Conservation (phyloP, 805 yeast species). For the Naumovozyma castellii region DNA sequence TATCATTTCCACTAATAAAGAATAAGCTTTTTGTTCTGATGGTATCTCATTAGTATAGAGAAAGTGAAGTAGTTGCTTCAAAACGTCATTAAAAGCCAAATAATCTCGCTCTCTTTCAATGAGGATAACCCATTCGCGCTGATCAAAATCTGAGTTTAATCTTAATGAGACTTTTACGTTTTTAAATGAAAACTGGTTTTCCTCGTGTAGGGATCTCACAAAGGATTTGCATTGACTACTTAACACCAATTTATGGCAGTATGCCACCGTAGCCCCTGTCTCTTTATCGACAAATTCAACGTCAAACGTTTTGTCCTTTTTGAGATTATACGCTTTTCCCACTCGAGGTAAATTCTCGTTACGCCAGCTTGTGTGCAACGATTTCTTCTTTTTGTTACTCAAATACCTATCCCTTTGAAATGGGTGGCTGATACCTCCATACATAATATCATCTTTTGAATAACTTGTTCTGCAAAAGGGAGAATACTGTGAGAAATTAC, state of each 20-base stretch:
- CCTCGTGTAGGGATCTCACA: conserved; percentile 3
- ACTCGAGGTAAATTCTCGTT: no score
- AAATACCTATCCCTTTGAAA: neutral
- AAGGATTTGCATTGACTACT: conserved; percentile 11
- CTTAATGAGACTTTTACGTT: conserved; percentile 4
- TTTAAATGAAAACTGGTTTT: conserved; percentile 3
- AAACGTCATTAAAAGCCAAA: neutral
- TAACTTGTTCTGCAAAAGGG: conserved; percentile 28
- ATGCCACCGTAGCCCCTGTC: conserved; percentile 6
- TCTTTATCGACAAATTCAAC: conserved; percentile 10
- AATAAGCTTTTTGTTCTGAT: conserved; percentile 5
- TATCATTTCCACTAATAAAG: conserved; percentile 9
- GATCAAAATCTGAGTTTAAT: neutral
- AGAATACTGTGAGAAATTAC: conserved; percentile 48
- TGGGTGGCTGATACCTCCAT: neutral
- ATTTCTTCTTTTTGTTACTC: neutral
- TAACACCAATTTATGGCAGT: conserved; percentile 21
- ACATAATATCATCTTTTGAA: neutral
- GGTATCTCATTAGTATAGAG: conserved; percentile 23
- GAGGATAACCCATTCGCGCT: conserved; percentile 4
- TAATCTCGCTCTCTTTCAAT: neutral
- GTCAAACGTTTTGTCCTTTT: conserved; percentile 7
- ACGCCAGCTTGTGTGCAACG: no score
- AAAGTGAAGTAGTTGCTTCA: conserved; percentile 12
- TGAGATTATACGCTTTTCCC: no score